Base-by-base conservation (phyloP, 2,329 filamentous ascomycete species). In the Cytospora chrysosperma region DNA sequence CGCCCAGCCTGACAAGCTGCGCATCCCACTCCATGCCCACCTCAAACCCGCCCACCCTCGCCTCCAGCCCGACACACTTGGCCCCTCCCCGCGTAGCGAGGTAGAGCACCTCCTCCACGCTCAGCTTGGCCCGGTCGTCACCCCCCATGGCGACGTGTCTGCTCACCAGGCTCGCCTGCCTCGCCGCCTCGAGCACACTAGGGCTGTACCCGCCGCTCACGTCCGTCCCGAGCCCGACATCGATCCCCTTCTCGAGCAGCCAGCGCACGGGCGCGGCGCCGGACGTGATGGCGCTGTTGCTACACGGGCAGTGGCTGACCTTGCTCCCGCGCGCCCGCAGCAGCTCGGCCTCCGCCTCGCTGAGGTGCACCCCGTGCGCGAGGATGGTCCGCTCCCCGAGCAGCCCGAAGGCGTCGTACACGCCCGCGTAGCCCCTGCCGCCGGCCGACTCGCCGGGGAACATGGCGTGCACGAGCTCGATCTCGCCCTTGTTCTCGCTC, bases 21-120 rank as follows among this genome's bases (percentile, higher is more conserved):
- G 91, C 93, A 81, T 99, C 95, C 86, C 89, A 98, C 68, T 92
- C 85, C 88, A 89, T 95, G 0, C 93, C 95, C 0, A 89, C 83
- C 67, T 92, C 91, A 73, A 98, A 98, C 0, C 82, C 88, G 3
- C 95, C 95, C 19, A 98, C 82, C 64, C 80, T 84, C 10, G 85
- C 81, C 49, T 82, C 83, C 66, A 98, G 79, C 0, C 92, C 91
- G 0, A 98, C 84, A 1, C 95, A 91, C 37, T 84, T 82, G 0
- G 95, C 95, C 0, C 95, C 95, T 13, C 95, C 95, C n/a, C 87
- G 79, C 1, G 95, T 99, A 0, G 88, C 94, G 0, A 99, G 83
- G 72, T 91, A 96, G 59, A 99, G 73, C 17, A 88, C 92, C 75
- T 99, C 94, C 64, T 93, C 90, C 1, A 95, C 89, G n/a, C 85